phyloP scores from a whole-genome alignment of 805 yeast genomes.

The Grigorovia transvaalensis region DNA sequence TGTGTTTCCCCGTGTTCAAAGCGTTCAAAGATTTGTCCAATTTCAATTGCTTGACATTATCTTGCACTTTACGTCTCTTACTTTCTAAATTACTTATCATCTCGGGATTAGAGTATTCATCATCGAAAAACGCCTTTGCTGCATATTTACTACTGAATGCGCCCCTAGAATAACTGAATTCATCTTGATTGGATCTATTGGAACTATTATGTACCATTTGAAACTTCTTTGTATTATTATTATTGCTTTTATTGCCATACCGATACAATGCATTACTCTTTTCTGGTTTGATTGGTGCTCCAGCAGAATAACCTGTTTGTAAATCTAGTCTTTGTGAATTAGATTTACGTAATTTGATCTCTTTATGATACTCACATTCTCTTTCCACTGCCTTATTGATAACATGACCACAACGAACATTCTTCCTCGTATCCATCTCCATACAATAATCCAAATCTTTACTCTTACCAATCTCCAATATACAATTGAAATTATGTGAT shows the following conservation, averaged over 20 bases:
- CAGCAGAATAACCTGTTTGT: slow-evolving; percentile 46
- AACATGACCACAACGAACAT: slow-evolving; percentile 51
- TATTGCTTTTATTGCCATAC: not conserved
- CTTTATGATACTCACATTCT: slow-evolving; percentile 66
- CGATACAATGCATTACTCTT: not conserved
- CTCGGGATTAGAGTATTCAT: slow-evolving; percentile 40
- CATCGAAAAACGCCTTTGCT: slow-evolving; percentile 42
- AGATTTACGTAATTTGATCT: slow-evolving; percentile 39
- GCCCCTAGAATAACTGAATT: not conserved
- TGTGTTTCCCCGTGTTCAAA: slow-evolving; percentile 17
- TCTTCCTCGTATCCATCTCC: slow-evolving; percentile 36
- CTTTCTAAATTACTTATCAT: slow-evolving; percentile 31
- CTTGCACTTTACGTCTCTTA: slow-evolving; percentile 33
- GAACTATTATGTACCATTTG: not conserved
- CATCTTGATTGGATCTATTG: not conserved
- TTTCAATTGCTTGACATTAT: slow-evolving; percentile 28
- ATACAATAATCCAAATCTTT: slow-evolving; percentile 60
- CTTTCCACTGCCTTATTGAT: slow-evolving; percentile 44
- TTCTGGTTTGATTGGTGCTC: slow-evolving; percentile 40
- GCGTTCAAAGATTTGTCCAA: slow-evolving; percentile 12
- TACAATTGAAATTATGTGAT: slow-evolving; percentile 37
- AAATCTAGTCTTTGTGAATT: slow-evolving; percentile 68
- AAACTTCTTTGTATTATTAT: not conserved
- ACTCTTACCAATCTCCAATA: slow-evolving; percentile 67
- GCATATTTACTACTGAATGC: slow-evolving; percentile 34